Base-by-base conservation (phyloP, 176 grass and related monocot genomes). In the Rhipidocladum racemiflorum region DNA sequence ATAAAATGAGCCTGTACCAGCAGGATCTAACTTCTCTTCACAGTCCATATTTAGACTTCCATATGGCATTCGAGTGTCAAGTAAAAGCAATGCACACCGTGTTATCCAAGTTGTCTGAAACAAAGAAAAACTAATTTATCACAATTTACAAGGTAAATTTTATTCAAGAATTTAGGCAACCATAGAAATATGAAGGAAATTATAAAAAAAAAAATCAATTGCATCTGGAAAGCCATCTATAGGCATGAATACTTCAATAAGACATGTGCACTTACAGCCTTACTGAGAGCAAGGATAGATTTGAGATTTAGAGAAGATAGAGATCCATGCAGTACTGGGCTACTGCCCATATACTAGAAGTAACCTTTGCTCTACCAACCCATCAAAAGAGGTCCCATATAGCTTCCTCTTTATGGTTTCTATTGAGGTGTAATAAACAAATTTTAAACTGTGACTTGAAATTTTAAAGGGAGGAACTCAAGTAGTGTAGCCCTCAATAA, bases 31-130 rank as follows among this genome's bases (percentile, higher is more conserved):
- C 77, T 90, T 66, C 83, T 97, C 94, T 83, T 97, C 91, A 11
- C 91, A 97, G 65, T 91, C 94, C 76, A 94, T 83, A 82, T 85
- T 92, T 85, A 97, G 88, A 76, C 90, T 94, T 72, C 94, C 94
- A 69, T 97, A 90, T 64, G 90, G 85, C 94, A 90, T 90, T 83
- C 94, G 90, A 71, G 94, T 97, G 81, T 97, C 94, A 83, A 97
- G 87, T 85, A 97, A 97, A 74, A 94, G 54, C 63, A 97, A 56
- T 2, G 94, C 87, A 72, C 88, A 88, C 20, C 84, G 83, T 64
- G 94, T 97, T 76, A 91, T 86, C 89, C 91, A 88, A 24, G 80
- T 91, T 53, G 39, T 70, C 94, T 97, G 82, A 65, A 68, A 88
- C 3, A 80, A 61, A 54, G 30, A 35, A 76, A 61, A 42, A 21